phyloP scores from a whole-genome alignment of 2,329 filamentous ascomycete genomes.

The Colletotrichum sp. region DNA sequence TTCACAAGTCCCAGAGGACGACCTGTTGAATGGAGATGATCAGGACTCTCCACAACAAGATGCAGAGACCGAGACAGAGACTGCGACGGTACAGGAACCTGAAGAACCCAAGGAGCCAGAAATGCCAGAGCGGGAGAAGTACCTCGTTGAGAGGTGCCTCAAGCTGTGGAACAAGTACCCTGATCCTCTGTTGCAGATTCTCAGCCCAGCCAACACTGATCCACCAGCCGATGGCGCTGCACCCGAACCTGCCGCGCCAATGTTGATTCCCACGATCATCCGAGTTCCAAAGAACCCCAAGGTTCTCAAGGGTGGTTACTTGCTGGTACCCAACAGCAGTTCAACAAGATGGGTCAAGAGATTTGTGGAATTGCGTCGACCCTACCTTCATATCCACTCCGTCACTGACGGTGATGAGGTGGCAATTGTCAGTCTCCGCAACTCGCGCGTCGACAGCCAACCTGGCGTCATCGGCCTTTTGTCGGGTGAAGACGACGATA shows the following conservation, averaged over 20 bases:
- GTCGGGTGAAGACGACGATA: conserved; percentile 49
- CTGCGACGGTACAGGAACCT: conserved; percentile 21
- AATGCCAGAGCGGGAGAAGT: conserved; percentile 50
- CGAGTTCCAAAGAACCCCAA: conserved; percentile 80
- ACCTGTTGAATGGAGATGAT: conserved; percentile 27
- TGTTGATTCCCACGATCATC: conserved; percentile 77
- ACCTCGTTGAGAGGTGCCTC: conserved; percentile 60
- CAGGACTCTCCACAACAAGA: conserved; percentile 27
- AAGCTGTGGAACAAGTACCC: conserved; percentile 69
- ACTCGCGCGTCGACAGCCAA: conserved; percentile 89
- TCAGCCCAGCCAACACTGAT: conserved; percentile 66
- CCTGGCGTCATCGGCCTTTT: conserved; percentile 85
- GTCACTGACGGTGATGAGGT: conserved; percentile 88
- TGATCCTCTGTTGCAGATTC: conserved; percentile 59
- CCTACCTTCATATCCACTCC: conserved; percentile 90
- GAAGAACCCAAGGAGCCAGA: conserved; percentile 29
- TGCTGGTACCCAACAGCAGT: conserved; percentile 83
- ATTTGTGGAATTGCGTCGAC: conserved; percentile 89
- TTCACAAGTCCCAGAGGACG: conserved; percentile 45
- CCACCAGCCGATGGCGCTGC: conserved; percentile 70
- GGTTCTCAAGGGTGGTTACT: conserved; percentile 84
- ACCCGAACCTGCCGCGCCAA: conserved; percentile 57
- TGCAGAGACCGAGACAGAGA: conserved; percentile 25
- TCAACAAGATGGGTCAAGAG: conserved; percentile 88
- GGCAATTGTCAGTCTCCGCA: conserved; percentile 84